A percentile compares a stretch with the other conserved stretches of the same genome.
These are phyloP conservation scores for Aspergillus pseudonomiae DNA, from an alignment of 2,329 filamentous ascomycete genomes.

Conservation along the genomic window DNA sequence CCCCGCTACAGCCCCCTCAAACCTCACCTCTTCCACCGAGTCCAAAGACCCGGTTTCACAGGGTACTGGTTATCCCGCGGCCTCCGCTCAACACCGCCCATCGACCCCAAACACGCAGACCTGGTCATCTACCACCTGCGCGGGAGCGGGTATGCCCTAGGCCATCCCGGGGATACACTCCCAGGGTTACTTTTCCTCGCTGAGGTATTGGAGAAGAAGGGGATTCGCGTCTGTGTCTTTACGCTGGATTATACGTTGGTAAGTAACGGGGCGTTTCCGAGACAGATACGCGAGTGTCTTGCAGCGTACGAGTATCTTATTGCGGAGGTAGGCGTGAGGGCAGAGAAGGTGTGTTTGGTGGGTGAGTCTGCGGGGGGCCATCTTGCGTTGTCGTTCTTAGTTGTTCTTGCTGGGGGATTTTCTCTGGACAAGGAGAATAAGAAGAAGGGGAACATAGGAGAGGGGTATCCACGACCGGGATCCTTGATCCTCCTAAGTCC, in stretches of 20 bases:
- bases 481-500: constrained; percentile 18
- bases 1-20: constrained; percentile 16
- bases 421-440: not conserved
- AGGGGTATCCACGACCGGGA: not conserved
- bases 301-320: constrained; percentile 62
- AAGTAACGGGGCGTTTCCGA: constrained; percentile 71
- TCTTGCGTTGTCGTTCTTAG: constrained; percentile 14
- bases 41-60: constrained; percentile 7
- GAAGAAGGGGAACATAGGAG: too few relatives aligned
- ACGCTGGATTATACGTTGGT: constrained; percentile 79
- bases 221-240: constrained; percentile 72
- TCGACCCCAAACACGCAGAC: constrained; percentile 16
- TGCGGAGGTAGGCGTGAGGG: constrained; percentile 7
- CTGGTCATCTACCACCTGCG: constrained; percentile 25
- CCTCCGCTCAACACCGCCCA: not conserved
- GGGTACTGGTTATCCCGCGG: constrained; percentile 23
- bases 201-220: constrained; percentile 26
- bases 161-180: constrained; percentile 19
- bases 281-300: constrained; percentile 70
- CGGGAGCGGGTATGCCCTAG: constrained; percentile 24
- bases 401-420: not conserved
- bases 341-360: constrained; percentile 13
- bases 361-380: constrained; percentile 21
- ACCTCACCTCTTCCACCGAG: constrained; percentile 13
- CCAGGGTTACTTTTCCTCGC: constrained; percentile 23